These are phyloP conservation scores for Penicillium verhagenii DNA, from an alignment of 495 filamentous ascomycete genomes.

Conservation along the genomic window DNA sequence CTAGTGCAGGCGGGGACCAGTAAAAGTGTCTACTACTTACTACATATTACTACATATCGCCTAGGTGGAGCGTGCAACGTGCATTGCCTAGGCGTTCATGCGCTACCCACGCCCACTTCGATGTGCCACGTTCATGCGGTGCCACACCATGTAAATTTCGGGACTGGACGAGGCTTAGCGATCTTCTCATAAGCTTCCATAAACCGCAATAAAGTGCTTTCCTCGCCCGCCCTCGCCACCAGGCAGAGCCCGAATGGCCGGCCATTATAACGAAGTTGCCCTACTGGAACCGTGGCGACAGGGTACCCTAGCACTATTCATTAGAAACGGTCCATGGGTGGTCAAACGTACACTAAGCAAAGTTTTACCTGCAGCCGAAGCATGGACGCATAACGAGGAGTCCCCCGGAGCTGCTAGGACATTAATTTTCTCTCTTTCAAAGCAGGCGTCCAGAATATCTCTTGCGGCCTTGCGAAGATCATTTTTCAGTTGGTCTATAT, in stretches of 20 bases:
- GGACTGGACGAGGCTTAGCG: slow-evolving; percentile 20
- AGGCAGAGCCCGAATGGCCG: slow-evolving; percentile 34
- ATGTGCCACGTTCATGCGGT: neutral
- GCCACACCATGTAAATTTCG: neutral
- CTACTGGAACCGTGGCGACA: slow-evolving; percentile 32
- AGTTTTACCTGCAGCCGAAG: slow-evolving; percentile 26
- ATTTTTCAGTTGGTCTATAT: slow-evolving; percentile 10
- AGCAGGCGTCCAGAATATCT: slow-evolving; percentile 14
- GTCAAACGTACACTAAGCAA: neutral
- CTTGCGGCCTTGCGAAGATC: slow-evolving; percentile 7
- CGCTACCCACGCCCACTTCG: too few species aligned
- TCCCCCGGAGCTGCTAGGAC: slow-evolving; percentile 32
- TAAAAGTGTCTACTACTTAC: too few species aligned
- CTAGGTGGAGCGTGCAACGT: too few species aligned
- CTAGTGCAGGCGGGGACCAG: too few species aligned
- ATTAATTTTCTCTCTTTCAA: slow-evolving; percentile 21
- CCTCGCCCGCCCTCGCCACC: slow-evolving; percentile 20
- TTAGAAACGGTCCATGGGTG: slow-evolving; percentile 2
- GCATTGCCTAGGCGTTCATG: too few species aligned
- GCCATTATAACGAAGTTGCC: slow-evolving; percentile 30
- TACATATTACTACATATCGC: too few species aligned
- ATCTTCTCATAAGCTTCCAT: slow-evolving; percentile 25
- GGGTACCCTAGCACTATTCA: slow-evolving; percentile 23
- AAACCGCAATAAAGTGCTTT: slow-evolving; percentile 26
- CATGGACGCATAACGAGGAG: slow-evolving; percentile 26